Evolutionary conservation across 2,329 filamentous ascomycete species (phyloP).

Genomic region (Raffaelea albimanens): DNA sequence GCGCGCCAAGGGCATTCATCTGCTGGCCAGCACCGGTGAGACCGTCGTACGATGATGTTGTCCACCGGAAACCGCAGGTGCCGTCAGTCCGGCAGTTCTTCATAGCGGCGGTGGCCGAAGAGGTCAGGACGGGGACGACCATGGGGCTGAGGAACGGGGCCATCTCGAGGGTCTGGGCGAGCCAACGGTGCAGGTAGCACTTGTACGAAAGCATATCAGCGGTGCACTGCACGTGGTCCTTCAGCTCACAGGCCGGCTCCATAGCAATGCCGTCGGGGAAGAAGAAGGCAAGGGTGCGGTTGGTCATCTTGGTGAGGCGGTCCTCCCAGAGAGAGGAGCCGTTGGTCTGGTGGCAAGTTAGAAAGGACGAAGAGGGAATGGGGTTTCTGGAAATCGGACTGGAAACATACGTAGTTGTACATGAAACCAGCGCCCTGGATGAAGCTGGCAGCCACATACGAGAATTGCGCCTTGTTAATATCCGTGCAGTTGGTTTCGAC

Average conservation of each 20-base stretch:
- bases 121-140: slow-evolving; percentile 49
- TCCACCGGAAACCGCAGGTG: slow-evolving; percentile 62
- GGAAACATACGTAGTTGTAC: slow-evolving; percentile 49
- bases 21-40: slow-evolving; percentile 41
- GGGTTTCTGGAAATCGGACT: neutral
- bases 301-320: slow-evolving; percentile 46
- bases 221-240: slow-evolving; percentile 41
- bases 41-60: slow-evolving; percentile 26
- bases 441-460: slow-evolving; percentile 55
- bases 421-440: slow-evolving; percentile 56
- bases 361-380: no score
- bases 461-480: slow-evolving; percentile 54
- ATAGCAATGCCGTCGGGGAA: slow-evolving; percentile 50
- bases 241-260: slow-evolving; percentile 56
- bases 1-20: slow-evolving; percentile 39
- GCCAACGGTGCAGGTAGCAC: slow-evolving; percentile 57
- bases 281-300: slow-evolving; percentile 37
- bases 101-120: slow-evolving; percentile 50
- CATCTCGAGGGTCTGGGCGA: slow-evolving; percentile 50
- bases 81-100: slow-evolving; percentile 48
- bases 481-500: slow-evolving; percentile 48
- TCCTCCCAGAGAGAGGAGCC: slow-evolving; percentile 42
- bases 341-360: slow-evolving; percentile 32
- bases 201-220: slow-evolving; percentile 67
- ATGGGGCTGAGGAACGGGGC: slow-evolving; percentile 46